Conservation (phyloP, 2,329 filamentous ascomycete genomes). For the Colletotrichum trifolii region DNA sequence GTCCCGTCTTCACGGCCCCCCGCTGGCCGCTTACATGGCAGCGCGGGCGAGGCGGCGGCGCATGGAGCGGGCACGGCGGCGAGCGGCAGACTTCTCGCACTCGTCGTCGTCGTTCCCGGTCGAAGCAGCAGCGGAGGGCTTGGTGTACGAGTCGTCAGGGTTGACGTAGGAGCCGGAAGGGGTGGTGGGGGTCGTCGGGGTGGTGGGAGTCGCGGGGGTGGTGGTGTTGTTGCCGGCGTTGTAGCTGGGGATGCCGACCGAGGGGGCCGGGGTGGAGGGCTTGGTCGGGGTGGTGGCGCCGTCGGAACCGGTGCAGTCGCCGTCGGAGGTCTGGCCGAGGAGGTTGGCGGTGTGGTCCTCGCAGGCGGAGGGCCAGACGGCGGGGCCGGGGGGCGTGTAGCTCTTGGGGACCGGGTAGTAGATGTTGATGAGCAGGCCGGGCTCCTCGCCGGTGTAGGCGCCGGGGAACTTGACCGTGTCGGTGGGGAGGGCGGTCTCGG, state of each 20-base stretch:
- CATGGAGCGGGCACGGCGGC: conserved; percentile 32
- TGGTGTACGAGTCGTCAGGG: not conserved
- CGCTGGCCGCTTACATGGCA: conserved; percentile 12
- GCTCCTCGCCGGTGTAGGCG: conserved; percentile 46
- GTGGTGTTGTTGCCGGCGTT: conserved; percentile 34
- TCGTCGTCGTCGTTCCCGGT: not conserved
- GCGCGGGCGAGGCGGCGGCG: conserved; percentile 18
- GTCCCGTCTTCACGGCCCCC: not conserved
- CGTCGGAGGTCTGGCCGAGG: conserved; percentile 45
- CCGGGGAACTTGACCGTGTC: conserved; percentile 47
- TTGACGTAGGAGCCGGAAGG: no score
- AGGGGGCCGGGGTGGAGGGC: conserved; percentile 30
- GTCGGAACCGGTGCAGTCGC: conserved; percentile 47
- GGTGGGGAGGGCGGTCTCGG: conserved; percentile 45
- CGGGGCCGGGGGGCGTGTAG: conserved; percentile 48
- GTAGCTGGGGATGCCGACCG: conserved; percentile 34
- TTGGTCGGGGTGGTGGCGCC: conserved; percentile 30
- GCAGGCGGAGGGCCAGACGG: conserved; percentile 48
- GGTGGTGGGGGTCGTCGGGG: not conserved
- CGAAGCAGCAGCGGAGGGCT: not conserved
- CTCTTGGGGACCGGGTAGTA: conserved; percentile 48
- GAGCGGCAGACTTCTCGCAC: conserved; percentile 30
- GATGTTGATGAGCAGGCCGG: conserved; percentile 48
- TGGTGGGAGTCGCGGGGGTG: conserved; percentile 4
- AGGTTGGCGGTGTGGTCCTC: conserved; percentile 52